A percentile compares a stretch with the other conserved stretches of the same genome.
phyloP scores from a whole-genome alignment of 202 grass and related monocot genomes.

The Zoysia matrella region DNA sequence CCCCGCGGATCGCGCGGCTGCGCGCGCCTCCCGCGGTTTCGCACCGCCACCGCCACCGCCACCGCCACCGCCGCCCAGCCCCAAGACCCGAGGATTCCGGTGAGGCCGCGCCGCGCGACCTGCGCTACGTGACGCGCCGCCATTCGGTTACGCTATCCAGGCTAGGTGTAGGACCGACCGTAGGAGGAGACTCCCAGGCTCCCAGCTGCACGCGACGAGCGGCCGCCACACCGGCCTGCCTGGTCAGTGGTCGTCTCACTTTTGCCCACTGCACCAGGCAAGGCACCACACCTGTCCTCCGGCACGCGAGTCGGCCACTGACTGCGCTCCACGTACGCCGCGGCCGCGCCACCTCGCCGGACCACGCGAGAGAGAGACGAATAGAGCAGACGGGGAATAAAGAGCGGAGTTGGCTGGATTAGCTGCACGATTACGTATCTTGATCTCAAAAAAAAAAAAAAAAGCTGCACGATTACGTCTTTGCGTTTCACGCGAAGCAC shows the following conservation, averaged over 20 bases:
- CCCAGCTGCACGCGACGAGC: neutral
- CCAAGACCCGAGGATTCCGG: conserved; percentile 3
- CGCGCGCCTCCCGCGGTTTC: no score
- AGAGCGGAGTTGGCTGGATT: no score
- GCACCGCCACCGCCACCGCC: no score
- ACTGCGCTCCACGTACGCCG: conserved; percentile 5
- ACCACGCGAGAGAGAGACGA: no score
- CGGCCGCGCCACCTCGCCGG: neutral
- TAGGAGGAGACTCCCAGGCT: neutral
- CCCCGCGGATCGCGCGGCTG: no score
- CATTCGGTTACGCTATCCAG: conserved; percentile 27
- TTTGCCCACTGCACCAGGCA: neutral
- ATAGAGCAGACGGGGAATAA: no score
- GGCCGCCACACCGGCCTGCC: conserved; percentile 16
- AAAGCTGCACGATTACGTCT: no score
- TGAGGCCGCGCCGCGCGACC: neutral
- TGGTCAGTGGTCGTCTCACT: neutral
- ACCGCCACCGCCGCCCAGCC: neutral
- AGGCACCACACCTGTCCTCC: conserved; percentile 9
- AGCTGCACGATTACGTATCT: neutral
- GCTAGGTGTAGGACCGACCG: neutral
- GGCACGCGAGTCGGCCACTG: conserved; percentile 24
- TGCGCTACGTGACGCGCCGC: neutral
- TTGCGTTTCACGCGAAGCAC: neutral
- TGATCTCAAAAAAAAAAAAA: no score